Evolutionary conservation across 805 yeast genomes (phyloP), one percentile per base, ranked within the genome.

Genomic region (Groenewaldozyma tartarivorans): DNA sequence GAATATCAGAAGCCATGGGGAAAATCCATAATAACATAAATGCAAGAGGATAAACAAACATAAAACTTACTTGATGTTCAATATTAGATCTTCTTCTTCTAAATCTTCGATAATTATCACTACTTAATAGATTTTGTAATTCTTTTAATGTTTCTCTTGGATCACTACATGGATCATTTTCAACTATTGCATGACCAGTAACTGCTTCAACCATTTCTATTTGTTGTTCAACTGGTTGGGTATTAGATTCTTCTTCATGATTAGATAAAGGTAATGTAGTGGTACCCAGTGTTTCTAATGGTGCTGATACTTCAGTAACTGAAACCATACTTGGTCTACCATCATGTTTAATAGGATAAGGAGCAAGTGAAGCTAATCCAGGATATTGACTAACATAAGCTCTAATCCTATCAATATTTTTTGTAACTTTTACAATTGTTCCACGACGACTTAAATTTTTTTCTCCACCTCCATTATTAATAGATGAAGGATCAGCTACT

Each of bases 11-110:
- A 4, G 80, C 69, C 43, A 84, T 71, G 1, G 96, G 96, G 50
- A 82, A 77, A 15, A 80, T 54, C 96, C 96, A 87, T 35, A 86
- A 59, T 18, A 81, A 64, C 45, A 84, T 67, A 58, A 84, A 87
- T 1, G 94, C 79, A 32, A 81, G 63, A 3, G 96, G 96, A 57
- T 87, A 87, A 35, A 87, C 67, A 60, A 87, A 84, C 38, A 87
- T 76, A 19, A 80, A 68, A 50, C 77, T 77, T 71, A 84, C 75
- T 58, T 86, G 94, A 42, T 75, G 75, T 53, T 80, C 76, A 36
- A 87, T 82, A 45, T 73, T 71, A 18, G 70, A 59, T 48, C 85
- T 77, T 20, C 90, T 66, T 31, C 68, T 62, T 44, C 78, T 71
- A 57, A 85, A 77, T 41, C 69, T 68, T 27, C 66, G 69, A 56